These are phyloP conservation scores for Parietaria judaica DNA, from an alignment of 306 rosid species.

Conservation along the genomic window DNA sequence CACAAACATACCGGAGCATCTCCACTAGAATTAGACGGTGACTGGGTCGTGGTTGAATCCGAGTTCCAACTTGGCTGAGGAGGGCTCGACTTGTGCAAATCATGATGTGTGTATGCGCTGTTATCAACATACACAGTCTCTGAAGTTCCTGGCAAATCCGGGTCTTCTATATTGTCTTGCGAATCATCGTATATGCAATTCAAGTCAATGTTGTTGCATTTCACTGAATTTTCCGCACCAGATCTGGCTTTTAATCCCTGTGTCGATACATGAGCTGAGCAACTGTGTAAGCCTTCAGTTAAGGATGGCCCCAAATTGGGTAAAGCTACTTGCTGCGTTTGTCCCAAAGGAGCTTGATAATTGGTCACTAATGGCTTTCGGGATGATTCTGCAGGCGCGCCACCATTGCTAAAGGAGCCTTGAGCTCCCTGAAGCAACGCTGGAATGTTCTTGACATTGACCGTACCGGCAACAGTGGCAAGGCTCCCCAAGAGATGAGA, in stretches of 20 bases:
- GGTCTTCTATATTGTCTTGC: slow-evolving; percentile 32
- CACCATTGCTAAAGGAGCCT: slow-evolving; percentile 37
- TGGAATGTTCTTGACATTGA: slow-evolving; percentile 43
- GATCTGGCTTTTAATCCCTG: slow-evolving; percentile 22
- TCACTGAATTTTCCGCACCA: slow-evolving; percentile 20
- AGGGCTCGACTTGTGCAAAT: slow-evolving; percentile 47
- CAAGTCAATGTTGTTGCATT: slow-evolving; percentile 48
- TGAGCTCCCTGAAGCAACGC: slow-evolving; percentile 51
- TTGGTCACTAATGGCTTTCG: slow-evolving; percentile 33
- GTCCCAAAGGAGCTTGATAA: slow-evolving; percentile 30
- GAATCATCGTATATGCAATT: slow-evolving; percentile 41
- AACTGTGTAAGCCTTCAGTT: background rate
- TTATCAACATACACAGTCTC: slow-evolving; percentile 27
- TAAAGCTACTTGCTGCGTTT: slow-evolving; percentile 21
- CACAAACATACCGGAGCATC: slow-evolving; percentile 57
- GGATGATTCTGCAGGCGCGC: slow-evolving; percentile 23
- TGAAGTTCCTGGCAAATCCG: slow-evolving; percentile 17
- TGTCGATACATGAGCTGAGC: slow-evolving; percentile 18
- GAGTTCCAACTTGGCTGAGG: slow-evolving; percentile 61
- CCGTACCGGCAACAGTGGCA: slow-evolving; percentile 43
- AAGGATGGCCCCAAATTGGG: slow-evolving; percentile 28
- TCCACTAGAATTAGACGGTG: slow-evolving; percentile 70
- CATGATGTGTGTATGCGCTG: slow-evolving; percentile 32
- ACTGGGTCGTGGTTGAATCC: slow-evolving; percentile 54
- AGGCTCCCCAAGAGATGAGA: slow-evolving; percentile 57